Percentiles rank a stretch among this genome's conserved stretches.
These are phyloP conservation scores for Penicillium canariense DNA, from an alignment of 495 filamentous ascomycete species.

Conservation along the genomic window DNA sequence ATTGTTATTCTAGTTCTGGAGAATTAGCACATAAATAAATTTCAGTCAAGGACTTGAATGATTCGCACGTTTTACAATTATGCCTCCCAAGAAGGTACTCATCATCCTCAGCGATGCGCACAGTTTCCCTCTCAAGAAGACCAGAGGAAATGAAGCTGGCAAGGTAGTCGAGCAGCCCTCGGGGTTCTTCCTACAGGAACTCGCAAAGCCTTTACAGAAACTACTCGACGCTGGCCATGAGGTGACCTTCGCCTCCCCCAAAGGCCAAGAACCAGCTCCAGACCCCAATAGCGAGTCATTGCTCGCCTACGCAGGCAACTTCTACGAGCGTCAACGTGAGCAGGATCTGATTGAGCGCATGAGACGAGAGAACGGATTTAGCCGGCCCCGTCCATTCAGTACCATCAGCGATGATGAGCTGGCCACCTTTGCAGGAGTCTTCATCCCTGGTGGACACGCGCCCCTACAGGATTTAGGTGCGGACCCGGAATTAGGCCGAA, in stretches of 20 bases:
- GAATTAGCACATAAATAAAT: too few relatives aligned
- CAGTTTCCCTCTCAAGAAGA: slow-evolving; percentile 36
- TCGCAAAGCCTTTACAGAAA: slow-evolving; percentile 38
- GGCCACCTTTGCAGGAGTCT: slow-evolving; percentile 31
- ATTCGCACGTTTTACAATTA: too few relatives aligned
- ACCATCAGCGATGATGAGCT: slow-evolving; percentile 32
- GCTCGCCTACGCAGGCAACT: slow-evolving; percentile 38
- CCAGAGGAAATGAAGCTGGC: slow-evolving; percentile 21
- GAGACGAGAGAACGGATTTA: slow-evolving; percentile 40
- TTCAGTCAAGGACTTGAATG: too few relatives aligned
- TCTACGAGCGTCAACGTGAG: slow-evolving; percentile 39
- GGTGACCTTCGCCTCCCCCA: slow-evolving; percentile 39
- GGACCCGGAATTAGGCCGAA: slow-evolving; percentile 37
- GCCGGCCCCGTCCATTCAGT: slow-evolving; percentile 23
- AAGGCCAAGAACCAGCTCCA: slow-evolving; percentile 31
- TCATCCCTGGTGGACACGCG: slow-evolving; percentile 44
- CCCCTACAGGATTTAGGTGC: slow-evolving; percentile 38
- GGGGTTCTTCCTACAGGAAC: slow-evolving; percentile 47
- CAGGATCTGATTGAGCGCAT: slow-evolving; percentile 36
- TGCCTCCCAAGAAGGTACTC: slow-evolving; percentile 36
- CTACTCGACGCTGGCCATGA: slow-evolving; percentile 38
- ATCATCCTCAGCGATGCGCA: slow-evolving; percentile 41
- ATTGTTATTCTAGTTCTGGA: too few relatives aligned
- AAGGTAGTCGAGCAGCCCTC: slow-evolving; percentile 34
- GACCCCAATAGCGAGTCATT: slow-evolving; percentile 39